phyloP scores from a whole-genome alignment of 176 grass and related monocot genomes.

The Poa annua region DNA sequence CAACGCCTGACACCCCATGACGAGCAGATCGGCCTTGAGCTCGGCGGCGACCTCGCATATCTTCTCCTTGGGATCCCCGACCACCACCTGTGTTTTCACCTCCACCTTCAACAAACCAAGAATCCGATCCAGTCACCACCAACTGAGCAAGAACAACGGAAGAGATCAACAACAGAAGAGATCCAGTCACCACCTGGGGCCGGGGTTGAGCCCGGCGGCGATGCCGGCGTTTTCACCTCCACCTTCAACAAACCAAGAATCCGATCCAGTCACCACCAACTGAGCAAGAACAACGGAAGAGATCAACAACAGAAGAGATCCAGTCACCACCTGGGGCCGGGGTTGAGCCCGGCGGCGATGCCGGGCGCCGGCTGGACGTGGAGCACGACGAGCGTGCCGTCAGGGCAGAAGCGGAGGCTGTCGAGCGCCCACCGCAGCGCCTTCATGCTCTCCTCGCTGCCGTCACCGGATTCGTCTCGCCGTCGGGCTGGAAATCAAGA shows the following conservation, averaged over 20 bases:
- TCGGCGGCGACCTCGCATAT: conserved; percentile 72
- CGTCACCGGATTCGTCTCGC: too few species aligned
- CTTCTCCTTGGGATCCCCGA: conserved; percentile 94
- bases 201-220: too few species aligned
- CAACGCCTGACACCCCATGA: conserved; percentile 86
- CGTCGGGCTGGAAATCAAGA: too few species aligned
- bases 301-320: too few species aligned
- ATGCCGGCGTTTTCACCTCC: too few species aligned
- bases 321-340: too few species aligned
- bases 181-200: too few species aligned
- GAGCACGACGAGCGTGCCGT: conserved; percentile 73
- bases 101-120: conserved; percentile 54
- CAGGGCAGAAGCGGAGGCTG: conserved; percentile 75
- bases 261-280: too few species aligned
- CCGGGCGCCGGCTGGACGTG: conserved; percentile 74
- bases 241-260: too few species aligned
- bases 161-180: conserved; percentile 16
- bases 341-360: conserved; percentile 78
- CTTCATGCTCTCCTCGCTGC: conserved; percentile 98
- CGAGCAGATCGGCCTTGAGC: conserved; percentile 78
- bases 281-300: too few species aligned
- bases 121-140: conserved; percentile 8
- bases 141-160: neutral
- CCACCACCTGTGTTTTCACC: conserved; percentile 84
- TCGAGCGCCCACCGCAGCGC: conserved; percentile 85